Evolutionary conservation across 495 filamentous ascomycete genomes (phyloP), one percentile per base, ranked within the genome.

Genomic region (Xylaria scruposa): DNA sequence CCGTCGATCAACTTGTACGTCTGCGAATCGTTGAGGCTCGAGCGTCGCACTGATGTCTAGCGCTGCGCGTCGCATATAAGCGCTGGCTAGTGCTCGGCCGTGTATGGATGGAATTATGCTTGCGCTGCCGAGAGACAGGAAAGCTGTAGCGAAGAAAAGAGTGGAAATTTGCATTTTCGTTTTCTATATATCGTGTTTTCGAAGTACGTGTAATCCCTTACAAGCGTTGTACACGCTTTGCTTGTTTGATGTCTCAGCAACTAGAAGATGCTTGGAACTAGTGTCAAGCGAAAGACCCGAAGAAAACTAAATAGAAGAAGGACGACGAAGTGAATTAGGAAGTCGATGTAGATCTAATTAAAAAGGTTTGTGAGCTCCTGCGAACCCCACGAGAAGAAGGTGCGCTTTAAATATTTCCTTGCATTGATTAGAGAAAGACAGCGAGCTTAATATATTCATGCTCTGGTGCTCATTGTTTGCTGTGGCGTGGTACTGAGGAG

Each of bases 121-220:
- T 8, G 69, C 69, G 47, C 36, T 44, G 38, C 60, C 12, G 36
- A 65, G 49, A 15, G 33, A 53, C 10, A 71, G 61, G 8, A 70
- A 2, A 2, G 19, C 31, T 17, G 68, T 31, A 4, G 59, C 17
- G 7, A 70, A 36, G 31, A 70, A 24, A 10, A 70, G 1, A 1
- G 19, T 58, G 58, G 46, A 0, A 10, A 65, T n/a, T 36, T 71
- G 69, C 69, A 71, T 71, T 40, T 65, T 70, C 29, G 60, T 53
- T 12, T 54, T 26, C 12, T 26, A n/a, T 47, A 29, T 12, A 2
- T 24, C 0, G 67, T 8, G 4, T 4, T 36, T 54, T 26, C 12
- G 31, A 44, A n/a, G n/a, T 47, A 29, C 10, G 36, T 58, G 44
- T 44, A 8, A 24, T 44, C 7, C 31, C 15, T 5, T 33, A 0